A percentile compares a stretch with the other conserved stretches of the same genome.
Evolutionary conservation across 768 basidiomycete genomes (phyloP).

Genomic region (Termitomyces heimii): DNA sequence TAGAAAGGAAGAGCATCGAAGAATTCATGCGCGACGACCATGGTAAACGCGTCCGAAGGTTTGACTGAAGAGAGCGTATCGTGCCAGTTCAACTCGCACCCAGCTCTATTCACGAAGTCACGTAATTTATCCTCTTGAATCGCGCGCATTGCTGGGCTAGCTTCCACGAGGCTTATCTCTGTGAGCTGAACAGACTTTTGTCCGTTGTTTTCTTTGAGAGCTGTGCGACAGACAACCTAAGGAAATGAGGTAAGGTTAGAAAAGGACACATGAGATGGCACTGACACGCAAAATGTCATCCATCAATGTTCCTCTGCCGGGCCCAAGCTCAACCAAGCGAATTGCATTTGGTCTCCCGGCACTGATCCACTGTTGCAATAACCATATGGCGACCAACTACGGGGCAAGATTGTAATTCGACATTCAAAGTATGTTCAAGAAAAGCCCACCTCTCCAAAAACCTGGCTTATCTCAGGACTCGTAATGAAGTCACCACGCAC

Average conservation of each 20-base stretch:
- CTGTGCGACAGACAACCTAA: constrained; percentile 50
- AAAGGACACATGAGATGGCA: constrained; percentile 1
- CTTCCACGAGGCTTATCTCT: constrained; percentile 77
- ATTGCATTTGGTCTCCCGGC: constrained; percentile 43
- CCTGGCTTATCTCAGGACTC: constrained; percentile 93
- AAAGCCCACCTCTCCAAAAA: constrained; percentile 86
- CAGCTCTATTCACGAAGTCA: constrained; percentile 19
- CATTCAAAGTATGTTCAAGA: constrained; percentile 1
- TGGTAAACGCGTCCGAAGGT: constrained; percentile 53
- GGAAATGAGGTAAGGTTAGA: not conserved
- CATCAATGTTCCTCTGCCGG: constrained; percentile 90
- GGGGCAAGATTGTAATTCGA: constrained; percentile 19
- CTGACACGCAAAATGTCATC: constrained; percentile 81
- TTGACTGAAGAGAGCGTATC: constrained; percentile 66
- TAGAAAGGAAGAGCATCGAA: constrained; percentile 96
- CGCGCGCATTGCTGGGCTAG: constrained; percentile 58
- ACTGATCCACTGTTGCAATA: constrained; percentile 67
- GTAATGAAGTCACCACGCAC: constrained; percentile 90
- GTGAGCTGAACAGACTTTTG: constrained; percentile 23
- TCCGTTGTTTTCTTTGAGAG: constrained; percentile 17
- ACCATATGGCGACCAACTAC: constrained; percentile 87
- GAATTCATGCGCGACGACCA: constrained; percentile 94
- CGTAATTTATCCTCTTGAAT: constrained; percentile 54
- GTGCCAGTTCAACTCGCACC: constrained; percentile 59
- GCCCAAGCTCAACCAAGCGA: constrained; percentile 87